These are phyloP conservation scores for Gossypium schwendimanii DNA, from an alignment of 441 rosid species.

Conservation along the genomic window DNA sequence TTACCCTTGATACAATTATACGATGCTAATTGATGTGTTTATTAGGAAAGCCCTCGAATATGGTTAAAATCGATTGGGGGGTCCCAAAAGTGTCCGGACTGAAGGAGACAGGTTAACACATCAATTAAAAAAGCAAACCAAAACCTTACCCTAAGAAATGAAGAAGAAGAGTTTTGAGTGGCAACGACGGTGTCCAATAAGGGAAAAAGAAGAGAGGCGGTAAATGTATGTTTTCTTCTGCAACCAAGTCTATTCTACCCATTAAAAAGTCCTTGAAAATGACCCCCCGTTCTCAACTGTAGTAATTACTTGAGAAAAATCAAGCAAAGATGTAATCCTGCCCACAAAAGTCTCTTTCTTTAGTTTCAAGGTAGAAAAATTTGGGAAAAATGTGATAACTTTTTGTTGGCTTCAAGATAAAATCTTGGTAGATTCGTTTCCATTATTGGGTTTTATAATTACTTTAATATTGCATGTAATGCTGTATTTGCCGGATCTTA, in stretches of 20 bases:
- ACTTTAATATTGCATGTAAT: neutral
- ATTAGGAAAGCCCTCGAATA: conserved; percentile 4
- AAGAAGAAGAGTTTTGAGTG: neutral
- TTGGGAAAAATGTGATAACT: conserved; percentile 10
- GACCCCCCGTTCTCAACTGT: conserved; percentile 22
- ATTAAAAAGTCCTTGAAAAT: conserved; percentile 31
- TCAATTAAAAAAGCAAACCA: neutral
- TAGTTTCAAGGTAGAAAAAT: conserved; percentile 24
- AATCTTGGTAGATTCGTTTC: conserved; percentile 18
- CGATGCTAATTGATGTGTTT: neutral
- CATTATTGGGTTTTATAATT: conserved; percentile 15
- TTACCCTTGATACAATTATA: no score
- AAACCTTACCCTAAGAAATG: neutral
- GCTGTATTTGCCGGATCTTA: conserved; percentile 24
- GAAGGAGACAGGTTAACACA: conserved; percentile 31
- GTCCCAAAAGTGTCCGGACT: conserved; percentile 23
- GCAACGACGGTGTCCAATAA: neutral
- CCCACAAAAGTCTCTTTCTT: conserved; percentile 44
- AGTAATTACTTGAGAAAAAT: conserved; percentile 19
- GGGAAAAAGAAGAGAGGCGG: neutral
- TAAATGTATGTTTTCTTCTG: neutral
- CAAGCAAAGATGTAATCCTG: conserved; percentile 20
- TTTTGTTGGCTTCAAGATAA: conserved; percentile 18
- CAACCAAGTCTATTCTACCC: conserved; percentile 15
- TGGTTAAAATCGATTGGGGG: conserved; percentile 19